Base-by-base conservation (phyloP, 441 rosid genomes). In the California macrophylla region DNA sequence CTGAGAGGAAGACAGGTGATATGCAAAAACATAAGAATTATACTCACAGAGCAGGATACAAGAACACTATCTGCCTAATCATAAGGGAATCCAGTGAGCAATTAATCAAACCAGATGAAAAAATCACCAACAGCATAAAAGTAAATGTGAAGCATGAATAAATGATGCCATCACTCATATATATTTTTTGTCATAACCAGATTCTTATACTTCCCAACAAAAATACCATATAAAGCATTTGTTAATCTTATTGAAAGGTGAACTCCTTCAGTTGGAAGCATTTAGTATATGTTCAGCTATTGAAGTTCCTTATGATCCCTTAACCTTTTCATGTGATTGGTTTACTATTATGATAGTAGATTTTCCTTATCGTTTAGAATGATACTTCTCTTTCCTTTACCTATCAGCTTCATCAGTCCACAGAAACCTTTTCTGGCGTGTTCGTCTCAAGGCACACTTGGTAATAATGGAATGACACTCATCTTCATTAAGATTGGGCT, bases 381-480 rank as follows among this genome's bases (percentile, higher is more conserved):
- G 15, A 60, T 56, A 64, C 20, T 21, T 30, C 40, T 69, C 34
- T 15, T 62, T 62, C 66, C 21, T 28, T 78, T 83, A 92, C 99
- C 92, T 92, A 82, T 95, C 99, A 2, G 86, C 83, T 80, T 82
- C 91, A 80, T 92, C 98, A 47, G 96, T 88, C 99, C 99, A 95
- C 21, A 64, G 70, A 80, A 83, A 90, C 78, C 95, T 89, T 72
- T 71, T 85, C 58, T 72, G 79, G 36, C 85, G 89, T 71, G 77
- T 75, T 74, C 80, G 74, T 77, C 79, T 80, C 76, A 77, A 73
- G 74, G 88, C 79, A 71, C 60, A 67, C 72, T 68, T 84, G 71
- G 78, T 80, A 72, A 80, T 75, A 56, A 77, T 13, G 36, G 88
- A 83, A 82, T 73, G 61, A 64, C 71, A 77, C 67, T 78, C 84